Base-by-base conservation (phyloP, 208 protist genomes). In the Spongospora subterranea region DNA sequence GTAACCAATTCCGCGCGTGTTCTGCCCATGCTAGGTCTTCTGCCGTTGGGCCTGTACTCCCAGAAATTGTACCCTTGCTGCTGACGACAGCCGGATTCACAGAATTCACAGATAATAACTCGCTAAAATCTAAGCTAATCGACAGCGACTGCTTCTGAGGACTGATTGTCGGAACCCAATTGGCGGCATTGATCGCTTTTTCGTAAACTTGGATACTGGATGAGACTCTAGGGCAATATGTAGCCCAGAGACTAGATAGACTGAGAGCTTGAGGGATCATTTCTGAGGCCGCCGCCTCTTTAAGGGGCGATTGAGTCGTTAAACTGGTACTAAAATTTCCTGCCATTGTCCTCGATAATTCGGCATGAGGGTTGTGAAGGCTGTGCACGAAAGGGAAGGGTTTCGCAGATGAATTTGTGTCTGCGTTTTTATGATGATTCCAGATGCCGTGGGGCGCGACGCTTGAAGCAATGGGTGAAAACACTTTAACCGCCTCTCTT, bases 401-500 rank as follows among this genome's bases (percentile, higher is more conserved):
- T n/a, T 6, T 20, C n/a, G 35, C 17, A 40, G 71, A 35, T n/a
- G 71, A 40, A 6, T 13, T 17, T 6, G 6, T 43, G 35, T 35
- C 35, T 13, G n/a, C n/a, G 71, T 39, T 35, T n/a, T 43, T 82
- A n/a, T 82, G 71, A 6, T 82, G 71, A 43, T 82, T 82, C 71
- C 71, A 82, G 71, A 82, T 82, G 17, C 71, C 71, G 40, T 82
- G 71, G 11, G 71, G 71, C 71, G 71, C 71, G 11, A 82, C 71
- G 71, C 71, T 82, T 13, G 71, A 82, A 35, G n/a, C 71, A n/a
- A 82, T 82, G 17, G 71, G 71, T 43, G 6, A 39, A n/a, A 82
- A 82, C 6, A 82, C 71, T 82, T 82, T 82, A n/a, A 91, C 60
- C 0, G 39, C 17, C 13, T 92, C 89, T 13, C 91, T 91, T 45